Evolutionary conservation across 2,329 filamentous ascomycete species (phyloP).

Genomic region (Pseudocercospora crystallina): DNA sequence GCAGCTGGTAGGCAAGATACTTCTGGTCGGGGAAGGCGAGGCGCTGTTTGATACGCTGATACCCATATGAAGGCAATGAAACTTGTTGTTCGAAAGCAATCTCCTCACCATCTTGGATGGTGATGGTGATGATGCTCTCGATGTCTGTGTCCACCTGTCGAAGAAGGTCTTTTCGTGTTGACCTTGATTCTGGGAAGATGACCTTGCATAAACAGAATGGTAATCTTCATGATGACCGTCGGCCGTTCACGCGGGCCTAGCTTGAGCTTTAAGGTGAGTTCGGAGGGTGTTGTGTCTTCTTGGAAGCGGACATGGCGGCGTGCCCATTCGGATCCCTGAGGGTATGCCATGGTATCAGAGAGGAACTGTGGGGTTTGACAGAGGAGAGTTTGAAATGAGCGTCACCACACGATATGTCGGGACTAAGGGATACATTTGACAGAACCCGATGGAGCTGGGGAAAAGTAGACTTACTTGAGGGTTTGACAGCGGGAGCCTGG

Average conservation of each 20-base stretch:
- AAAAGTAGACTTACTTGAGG: too few relatives aligned
- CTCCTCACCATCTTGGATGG: background rate
- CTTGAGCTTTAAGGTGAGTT: constrained; percentile 28
- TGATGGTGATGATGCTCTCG: background rate
- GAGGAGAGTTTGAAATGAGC: too few relatives aligned
- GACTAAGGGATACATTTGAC: too few relatives aligned
- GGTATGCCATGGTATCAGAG: too few relatives aligned
- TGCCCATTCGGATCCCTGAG: too few relatives aligned
- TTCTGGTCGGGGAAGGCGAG: background rate
- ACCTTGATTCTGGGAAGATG: constrained; percentile 31
- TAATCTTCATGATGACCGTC: constrained; percentile 32
- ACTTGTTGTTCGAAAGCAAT: background rate
- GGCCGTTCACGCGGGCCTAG: constrained; percentile 28
- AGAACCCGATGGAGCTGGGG: too few relatives aligned
- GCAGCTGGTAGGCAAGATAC: background rate
- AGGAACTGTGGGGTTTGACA: too few relatives aligned
- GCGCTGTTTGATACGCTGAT: constrained; percentile 5
- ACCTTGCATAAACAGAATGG: constrained; percentile 29
- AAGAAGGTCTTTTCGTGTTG: constrained; percentile 24
- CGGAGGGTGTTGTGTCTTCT: constrained; percentile 28
- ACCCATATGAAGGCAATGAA: constrained; percentile 9
- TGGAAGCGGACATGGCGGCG: constrained; percentile 26
- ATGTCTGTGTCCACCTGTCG: background rate
- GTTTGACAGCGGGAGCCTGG: too few relatives aligned
- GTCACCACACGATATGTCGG: too few relatives aligned